phyloP scores from a whole-genome alignment of 805 yeast species.

The Ogataea populi-albae region DNA sequence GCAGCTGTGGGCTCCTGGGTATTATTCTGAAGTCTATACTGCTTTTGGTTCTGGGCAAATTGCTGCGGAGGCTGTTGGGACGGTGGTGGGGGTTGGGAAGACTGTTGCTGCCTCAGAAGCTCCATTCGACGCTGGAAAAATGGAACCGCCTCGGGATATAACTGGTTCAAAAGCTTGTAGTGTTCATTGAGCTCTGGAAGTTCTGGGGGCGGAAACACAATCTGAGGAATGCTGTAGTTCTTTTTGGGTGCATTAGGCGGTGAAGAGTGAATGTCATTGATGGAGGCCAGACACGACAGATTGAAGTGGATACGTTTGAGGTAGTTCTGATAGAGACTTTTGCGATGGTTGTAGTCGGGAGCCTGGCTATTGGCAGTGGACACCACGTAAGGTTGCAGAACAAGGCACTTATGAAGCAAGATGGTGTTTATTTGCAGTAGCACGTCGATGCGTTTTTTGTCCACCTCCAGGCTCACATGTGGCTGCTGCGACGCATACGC shows the following conservation, averaged over 20 bases:
- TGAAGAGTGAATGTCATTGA: slow-evolving; percentile 34
- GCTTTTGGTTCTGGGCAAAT: slow-evolving; percentile 6
- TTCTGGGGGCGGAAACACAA: slow-evolving; percentile 53
- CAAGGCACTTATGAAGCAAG: slow-evolving; percentile 31
- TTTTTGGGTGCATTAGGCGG: slow-evolving; percentile 27
- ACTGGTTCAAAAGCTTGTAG: slow-evolving; percentile 36
- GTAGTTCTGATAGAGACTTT: slow-evolving; percentile 32
- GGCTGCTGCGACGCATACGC: slow-evolving; percentile 30
- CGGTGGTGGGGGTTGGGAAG: too few relatives aligned
- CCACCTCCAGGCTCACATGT: slow-evolving; percentile 27
- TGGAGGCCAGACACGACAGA: slow-evolving; percentile 35
- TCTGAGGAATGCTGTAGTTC: slow-evolving; percentile 40
- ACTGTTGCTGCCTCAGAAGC: slow-evolving; percentile 27
- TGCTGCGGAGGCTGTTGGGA: slow-evolving; percentile 11
- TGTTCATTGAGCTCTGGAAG: slow-evolving; percentile 50
- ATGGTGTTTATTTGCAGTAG: slow-evolving; percentile 35
- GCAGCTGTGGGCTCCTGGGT: slow-evolving; percentile 6
- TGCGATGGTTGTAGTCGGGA: slow-evolving; percentile 26
- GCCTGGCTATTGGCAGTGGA: slow-evolving; percentile 20
- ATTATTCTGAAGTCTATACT: slow-evolving; percentile 10
- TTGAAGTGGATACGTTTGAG: slow-evolving; percentile 37
- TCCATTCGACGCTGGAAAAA: slow-evolving; percentile 29
- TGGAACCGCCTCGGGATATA: slow-evolving; percentile 50
- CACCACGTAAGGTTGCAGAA: slow-evolving; percentile 27
- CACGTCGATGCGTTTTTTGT: slow-evolving; percentile 34